Percentiles rank a stretch among this genome's conserved stretches.
Conservation (phyloP, 1,284 basidiomycete species). For the Moesziomyces sp. region DNA sequence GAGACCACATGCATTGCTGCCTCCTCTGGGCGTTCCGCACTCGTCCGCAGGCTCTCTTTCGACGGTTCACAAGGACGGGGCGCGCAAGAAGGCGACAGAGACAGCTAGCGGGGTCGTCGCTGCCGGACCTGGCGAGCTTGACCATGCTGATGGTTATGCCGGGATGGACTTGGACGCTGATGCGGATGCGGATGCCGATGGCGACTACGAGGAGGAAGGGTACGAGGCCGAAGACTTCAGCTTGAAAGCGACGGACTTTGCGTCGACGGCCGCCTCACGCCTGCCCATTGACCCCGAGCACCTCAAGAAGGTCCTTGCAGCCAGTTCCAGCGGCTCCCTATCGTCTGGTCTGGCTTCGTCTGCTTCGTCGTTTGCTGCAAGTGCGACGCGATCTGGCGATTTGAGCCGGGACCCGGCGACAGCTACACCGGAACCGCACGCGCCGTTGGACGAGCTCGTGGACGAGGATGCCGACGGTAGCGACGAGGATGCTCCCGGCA, state of each 20-base stretch:
- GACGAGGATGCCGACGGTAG: slow-evolving; percentile 47
- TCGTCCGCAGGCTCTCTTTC: not conserved
- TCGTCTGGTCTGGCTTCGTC: not conserved
- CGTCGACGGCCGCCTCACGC: slow-evolving; percentile 3
- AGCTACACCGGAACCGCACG: slow-evolving; percentile 14
- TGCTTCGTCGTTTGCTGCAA: slow-evolving; percentile 9
- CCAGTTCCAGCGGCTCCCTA: slow-evolving; percentile 15
- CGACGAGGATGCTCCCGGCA: slow-evolving; percentile 49
- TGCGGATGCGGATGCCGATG: slow-evolving; percentile 37
- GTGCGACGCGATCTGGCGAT: not conserved
- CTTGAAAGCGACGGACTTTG: not conserved
- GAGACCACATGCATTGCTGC: not conserved
- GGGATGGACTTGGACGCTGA: slow-evolving; percentile 29
- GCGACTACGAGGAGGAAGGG: slow-evolving; percentile 30
- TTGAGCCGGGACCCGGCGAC: slow-evolving; percentile 1
- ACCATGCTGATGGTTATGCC: slow-evolving; percentile 4
- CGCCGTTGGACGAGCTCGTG: slow-evolving; percentile 11
- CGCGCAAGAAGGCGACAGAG: not conserved
- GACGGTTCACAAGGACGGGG: not conserved
- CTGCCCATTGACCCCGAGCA: slow-evolving; percentile 32
- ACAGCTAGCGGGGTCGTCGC: not conserved
- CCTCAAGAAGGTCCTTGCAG: slow-evolving; percentile 25
- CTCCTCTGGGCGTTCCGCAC: not conserved
- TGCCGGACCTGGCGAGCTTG: not conserved
- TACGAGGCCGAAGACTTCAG: slow-evolving; percentile 2